phyloP scores from a whole-genome alignment of 108 stramenopile genomes.

The Stephanodiscus minutulus region DNA sequence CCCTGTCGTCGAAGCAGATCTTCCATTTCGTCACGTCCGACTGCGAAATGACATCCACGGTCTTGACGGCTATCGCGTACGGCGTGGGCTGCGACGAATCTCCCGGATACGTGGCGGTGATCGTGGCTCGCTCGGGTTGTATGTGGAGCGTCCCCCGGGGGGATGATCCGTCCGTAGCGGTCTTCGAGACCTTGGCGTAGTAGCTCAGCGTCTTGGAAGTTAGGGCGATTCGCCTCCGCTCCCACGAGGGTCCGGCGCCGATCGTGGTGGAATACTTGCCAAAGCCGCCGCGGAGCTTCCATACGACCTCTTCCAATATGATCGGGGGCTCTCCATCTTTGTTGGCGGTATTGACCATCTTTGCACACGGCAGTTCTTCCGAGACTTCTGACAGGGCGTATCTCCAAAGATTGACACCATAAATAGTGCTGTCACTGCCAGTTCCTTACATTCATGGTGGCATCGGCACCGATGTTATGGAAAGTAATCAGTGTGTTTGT shows the following conservation, averaged over 20 bases:
- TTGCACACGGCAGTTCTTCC: too few relatives aligned
- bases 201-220: slow-evolving; percentile 53
- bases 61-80: slow-evolving; percentile 64
- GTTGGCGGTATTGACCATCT: not conserved
- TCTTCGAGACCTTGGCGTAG: slow-evolving; percentile 34
- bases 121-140: slow-evolving; percentile 27
- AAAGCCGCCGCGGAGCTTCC: slow-evolving; percentile 80
- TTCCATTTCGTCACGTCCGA: slow-evolving; percentile 45
- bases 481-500: too few relatives aligned
- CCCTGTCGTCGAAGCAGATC: slow-evolving; percentile 41
- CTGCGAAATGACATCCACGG: slow-evolving; percentile 25
- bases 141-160: slow-evolving; percentile 35
- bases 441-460: too few relatives aligned
- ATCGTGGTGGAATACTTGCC: slow-evolving; percentile 64
- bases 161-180: not conserved
- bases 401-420: too few relatives aligned
- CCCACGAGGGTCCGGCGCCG: slow-evolving; percentile 54
- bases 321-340: slow-evolving; percentile 1
- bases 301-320: slow-evolving; percentile 56
- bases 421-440: too few relatives aligned
- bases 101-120: slow-evolving; percentile 26
- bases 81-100: slow-evolving; percentile 67
- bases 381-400: too few relatives aligned
- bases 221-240: slow-evolving; percentile 68
- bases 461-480: too few relatives aligned